phyloP scores from a whole-genome alignment of 2,329 filamentous ascomycete genomes.

The Claviceps sp. region DNA sequence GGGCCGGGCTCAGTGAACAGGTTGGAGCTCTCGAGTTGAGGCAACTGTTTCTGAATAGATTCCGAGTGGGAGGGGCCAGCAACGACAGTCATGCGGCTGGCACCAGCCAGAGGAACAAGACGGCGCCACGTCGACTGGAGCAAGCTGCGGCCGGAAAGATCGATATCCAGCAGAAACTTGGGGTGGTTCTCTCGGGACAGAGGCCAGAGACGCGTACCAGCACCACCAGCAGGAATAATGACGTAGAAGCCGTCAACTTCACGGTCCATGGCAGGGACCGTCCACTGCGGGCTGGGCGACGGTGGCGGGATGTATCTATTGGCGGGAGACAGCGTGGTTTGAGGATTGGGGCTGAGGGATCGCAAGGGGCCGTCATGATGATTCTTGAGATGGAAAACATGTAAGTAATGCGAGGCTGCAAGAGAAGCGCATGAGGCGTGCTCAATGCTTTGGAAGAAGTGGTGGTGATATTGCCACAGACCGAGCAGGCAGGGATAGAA shows the following conservation, averaged over 20 bases:
- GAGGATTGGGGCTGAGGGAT: slow-evolving; percentile 7
- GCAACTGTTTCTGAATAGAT: slow-evolving; percentile 12
- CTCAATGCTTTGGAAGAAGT: not conserved
- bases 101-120: slow-evolving; percentile 14
- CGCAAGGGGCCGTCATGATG: slow-evolving; percentile 6
- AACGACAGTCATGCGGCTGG: slow-evolving; percentile 14
- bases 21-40: slow-evolving; percentile 11
- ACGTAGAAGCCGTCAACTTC: slow-evolving; percentile 16
- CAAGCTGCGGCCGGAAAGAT: slow-evolving; percentile 14
- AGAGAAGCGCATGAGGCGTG: not conserved
- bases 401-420: not conserved
- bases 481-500: not conserved
- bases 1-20: slow-evolving; percentile 15
- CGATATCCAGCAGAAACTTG: slow-evolving; percentile 15
- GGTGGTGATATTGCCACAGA: not conserved
- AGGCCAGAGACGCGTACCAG: slow-evolving; percentile 15
- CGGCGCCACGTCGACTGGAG: slow-evolving; percentile 15
- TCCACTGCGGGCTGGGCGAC: slow-evolving; percentile 6
- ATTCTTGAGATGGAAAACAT: not conserved
- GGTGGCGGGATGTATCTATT: slow-evolving; percentile 7
- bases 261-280: slow-evolving; percentile 8
- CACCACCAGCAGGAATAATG: slow-evolving; percentile 15
- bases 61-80: slow-evolving; percentile 14
- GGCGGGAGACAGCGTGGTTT: slow-evolving; percentile 6
- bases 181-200: slow-evolving; percentile 15